Evolutionary conservation across 2,329 filamentous ascomycete genomes (phyloP), one percentile per base, ranked within the genome.

Genomic region (Trematosphaeria pertusa): DNA sequence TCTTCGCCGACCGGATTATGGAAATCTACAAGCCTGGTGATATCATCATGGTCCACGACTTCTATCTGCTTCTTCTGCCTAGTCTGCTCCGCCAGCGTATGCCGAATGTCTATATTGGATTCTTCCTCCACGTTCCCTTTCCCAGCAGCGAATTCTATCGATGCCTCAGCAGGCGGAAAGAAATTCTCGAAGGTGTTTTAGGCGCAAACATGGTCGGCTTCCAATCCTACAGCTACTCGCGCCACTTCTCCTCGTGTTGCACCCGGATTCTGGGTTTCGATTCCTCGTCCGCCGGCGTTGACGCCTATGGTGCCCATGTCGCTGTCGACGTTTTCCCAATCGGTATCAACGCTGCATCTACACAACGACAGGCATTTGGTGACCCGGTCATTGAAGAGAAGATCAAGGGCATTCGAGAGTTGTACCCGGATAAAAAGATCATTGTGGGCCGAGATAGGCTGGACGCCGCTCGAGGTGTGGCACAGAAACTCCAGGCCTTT

Each of bases 401-500:
- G 48, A 81, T 91, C 66, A 74, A 81, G 43, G 85, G 84, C 0
- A 83, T 97, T 41, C 86, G 85, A 64, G 83, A 87, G 54, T 76
- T 94, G 59, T 96, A 96, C 67, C 81, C 81, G n/a, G 91, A 87
- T 50, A 95, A 93, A 76, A 96, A 95, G 75, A 87, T 97, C 61
- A 96, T 97, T 60, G 91, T 97, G 44, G 93, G 93, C 9, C 86
- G 93, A 60, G 93, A 97, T 71, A 87, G 93, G n/a, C 78, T 97
- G 40, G 93, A 97, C 71, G 93, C 89, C 61, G 91, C 96, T 34
- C 84, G 92, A 52, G 93, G 94, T 65, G 92, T 97, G 11, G 87
- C 90, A n/a, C 93, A 97, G 73, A 97, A 97, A 74, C 80, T 97
- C 22, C 89, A 95, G 76, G 93, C 92, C 0, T 97, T 96, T 69